Evolutionary conservation across 2,329 filamentous ascomycete genomes (phyloP).

Genomic region (Aspergillus sp.): DNA sequence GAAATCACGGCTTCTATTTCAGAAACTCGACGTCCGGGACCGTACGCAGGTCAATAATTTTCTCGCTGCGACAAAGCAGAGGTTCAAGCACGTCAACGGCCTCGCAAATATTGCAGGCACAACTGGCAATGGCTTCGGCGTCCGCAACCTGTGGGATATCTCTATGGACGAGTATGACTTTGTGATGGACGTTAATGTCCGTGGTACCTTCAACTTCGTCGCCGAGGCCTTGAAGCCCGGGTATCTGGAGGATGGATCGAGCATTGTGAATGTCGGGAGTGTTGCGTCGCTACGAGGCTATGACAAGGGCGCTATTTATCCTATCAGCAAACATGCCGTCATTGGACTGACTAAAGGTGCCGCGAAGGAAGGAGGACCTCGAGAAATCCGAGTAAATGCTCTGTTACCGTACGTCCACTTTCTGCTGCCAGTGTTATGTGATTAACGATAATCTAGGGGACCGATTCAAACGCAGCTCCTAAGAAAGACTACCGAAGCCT

Average conservation of each 20-base stretch:
- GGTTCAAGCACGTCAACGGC: slow-evolving; percentile 2
- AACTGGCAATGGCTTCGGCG: not conserved
- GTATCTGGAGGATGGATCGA: slow-evolving; percentile 6
- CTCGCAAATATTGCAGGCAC: slow-evolving; percentile 3
- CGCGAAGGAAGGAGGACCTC: slow-evolving; percentile 3
- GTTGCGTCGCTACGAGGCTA: slow-evolving; percentile 3
- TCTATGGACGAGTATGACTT: slow-evolving; percentile 2
- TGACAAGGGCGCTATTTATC: slow-evolving; percentile 3
- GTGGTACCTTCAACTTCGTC: slow-evolving; percentile 1
- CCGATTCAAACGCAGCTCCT: slow-evolving; percentile 1
- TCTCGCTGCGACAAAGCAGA: not conserved
- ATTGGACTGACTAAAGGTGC: slow-evolving; percentile 4
- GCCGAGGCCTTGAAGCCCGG: not conserved
- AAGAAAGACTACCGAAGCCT: not conserved
- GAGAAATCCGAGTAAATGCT: slow-evolving; percentile 4
- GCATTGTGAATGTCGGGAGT: slow-evolving; percentile 5
- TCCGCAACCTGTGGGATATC: not conserved
- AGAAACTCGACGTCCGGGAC: not conserved
- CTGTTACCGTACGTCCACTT: slow-evolving; percentile 1
- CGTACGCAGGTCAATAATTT: not conserved
- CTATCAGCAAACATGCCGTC: slow-evolving; percentile 4
- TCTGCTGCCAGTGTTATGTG: not conserved
- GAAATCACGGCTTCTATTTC: not conserved
- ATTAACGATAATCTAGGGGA: not conserved
- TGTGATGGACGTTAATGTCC: slow-evolving; percentile 7